These are phyloP conservation scores for Xylogone sp. DNA, from an alignment of 2,329 filamentous ascomycete genomes.

Conservation along the genomic window DNA sequence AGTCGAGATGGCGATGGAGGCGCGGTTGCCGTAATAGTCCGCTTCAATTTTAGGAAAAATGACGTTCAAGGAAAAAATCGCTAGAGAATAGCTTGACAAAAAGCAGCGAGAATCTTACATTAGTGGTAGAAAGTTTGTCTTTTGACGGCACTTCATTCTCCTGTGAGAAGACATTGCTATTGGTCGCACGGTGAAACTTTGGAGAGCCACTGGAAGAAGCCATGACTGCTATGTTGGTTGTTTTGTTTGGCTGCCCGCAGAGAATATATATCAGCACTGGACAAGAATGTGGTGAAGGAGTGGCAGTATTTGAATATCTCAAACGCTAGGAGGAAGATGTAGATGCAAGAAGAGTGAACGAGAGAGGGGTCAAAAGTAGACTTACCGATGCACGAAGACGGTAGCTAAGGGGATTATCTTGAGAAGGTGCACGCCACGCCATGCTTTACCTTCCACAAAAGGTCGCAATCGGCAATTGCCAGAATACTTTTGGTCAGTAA, in stretches of 20 bases:
- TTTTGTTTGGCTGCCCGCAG: slow-evolving; percentile 6
- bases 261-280: slow-evolving; percentile 17
- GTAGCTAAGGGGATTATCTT: slow-evolving; percentile 23
- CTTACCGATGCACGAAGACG: slow-evolving; percentile 22
- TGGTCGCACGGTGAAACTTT: slow-evolving; percentile 30
- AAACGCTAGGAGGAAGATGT: slow-evolving; percentile 12
- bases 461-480: background rate
- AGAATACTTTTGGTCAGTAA: background rate
- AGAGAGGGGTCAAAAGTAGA: slow-evolving; percentile 4
- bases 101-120: background rate
- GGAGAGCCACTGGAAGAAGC: slow-evolving; percentile 39
- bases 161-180: slow-evolving; percentile 32
- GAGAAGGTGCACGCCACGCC: slow-evolving; percentile 21
- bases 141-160: slow-evolving; percentile 24
- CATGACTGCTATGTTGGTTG: slow-evolving; percentile 35
- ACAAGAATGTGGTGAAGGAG: slow-evolving; percentile 23
- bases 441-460: background rate
- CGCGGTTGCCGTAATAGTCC: background rate
- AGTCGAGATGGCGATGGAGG: background rate
- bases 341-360: slow-evolving; percentile 10
- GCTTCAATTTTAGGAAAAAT: background rate
- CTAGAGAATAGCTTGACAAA: background rate
- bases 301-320: slow-evolving; percentile 7
- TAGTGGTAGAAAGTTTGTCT: background rate
- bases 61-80: background rate